A percentile compares a stretch with the other conserved stretches of the same genome.
phyloP scores from a whole-genome alignment of 148 eudicot species.

The Rhododendron griersonianum region DNA sequence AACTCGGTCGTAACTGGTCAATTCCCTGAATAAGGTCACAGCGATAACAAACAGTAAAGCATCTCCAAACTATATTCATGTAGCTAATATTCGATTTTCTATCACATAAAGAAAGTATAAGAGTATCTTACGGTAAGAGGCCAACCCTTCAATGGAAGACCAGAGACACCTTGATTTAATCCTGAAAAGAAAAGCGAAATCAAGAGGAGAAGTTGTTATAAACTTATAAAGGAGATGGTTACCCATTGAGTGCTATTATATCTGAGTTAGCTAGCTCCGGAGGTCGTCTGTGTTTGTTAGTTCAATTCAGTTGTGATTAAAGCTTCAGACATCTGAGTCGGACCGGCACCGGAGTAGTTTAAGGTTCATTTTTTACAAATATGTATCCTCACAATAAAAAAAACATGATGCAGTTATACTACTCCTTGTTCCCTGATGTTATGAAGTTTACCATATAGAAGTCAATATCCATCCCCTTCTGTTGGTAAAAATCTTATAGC shows the following conservation, averaged over 20 bases:
- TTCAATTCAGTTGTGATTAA: not conserved
- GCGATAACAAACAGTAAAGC: slow-evolving; percentile 3
- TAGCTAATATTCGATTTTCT: not conserved
- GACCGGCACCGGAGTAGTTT: not conserved
- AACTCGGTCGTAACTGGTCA: slow-evolving; percentile 65
- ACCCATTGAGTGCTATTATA: not conserved
- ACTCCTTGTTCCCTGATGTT: not conserved
- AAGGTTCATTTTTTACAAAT: not conserved
- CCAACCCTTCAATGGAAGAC: slow-evolving; percentile 98
- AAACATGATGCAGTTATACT: not conserved
- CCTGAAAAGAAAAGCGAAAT: slow-evolving; percentile 29
- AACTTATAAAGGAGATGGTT: not conserved
- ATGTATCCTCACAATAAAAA: not conserved
- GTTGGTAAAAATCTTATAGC: not conserved
- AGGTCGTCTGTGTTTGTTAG: not conserved
- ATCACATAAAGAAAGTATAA: not conserved
- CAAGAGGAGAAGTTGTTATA: not conserved
- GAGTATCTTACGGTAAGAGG: slow-evolving; percentile 76
- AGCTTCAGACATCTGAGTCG: not conserved
- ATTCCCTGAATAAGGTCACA: slow-evolving; percentile 53
- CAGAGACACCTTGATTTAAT: slow-evolving; percentile 59
- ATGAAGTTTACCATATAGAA: not conserved
- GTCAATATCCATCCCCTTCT: not conserved
- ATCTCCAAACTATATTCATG: not conserved
- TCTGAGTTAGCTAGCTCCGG: not conserved